Evolutionary conservation across 148 eudicot species (phyloP).

Genomic region (Chenopodium quinoa): DNA sequence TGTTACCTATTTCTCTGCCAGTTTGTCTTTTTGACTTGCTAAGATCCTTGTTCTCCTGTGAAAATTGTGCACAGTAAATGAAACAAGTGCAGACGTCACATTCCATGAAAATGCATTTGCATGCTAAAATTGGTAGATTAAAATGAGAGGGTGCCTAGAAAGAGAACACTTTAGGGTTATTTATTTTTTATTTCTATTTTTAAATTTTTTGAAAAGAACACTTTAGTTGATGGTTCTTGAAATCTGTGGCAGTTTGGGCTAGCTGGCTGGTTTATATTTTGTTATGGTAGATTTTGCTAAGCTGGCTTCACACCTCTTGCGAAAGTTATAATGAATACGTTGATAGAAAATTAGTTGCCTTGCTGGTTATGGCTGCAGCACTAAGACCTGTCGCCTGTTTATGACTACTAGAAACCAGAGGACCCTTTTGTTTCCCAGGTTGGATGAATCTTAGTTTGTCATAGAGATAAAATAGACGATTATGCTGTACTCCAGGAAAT

Average conservation of each 20-base stretch:
- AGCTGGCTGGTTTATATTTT: background rate
- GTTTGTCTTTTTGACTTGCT: background rate
- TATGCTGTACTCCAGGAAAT: background rate
- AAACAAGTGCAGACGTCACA: background rate
- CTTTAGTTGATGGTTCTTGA: background rate
- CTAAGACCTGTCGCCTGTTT: background rate
- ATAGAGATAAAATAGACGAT: background rate
- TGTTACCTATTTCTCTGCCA: constrained; percentile 13
- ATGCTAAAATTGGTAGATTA: background rate
- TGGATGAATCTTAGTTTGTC: background rate
- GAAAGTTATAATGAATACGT: background rate
- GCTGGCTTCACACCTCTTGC: background rate
- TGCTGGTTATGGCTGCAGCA: background rate
- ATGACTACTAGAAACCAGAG: background rate
- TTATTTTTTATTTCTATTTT: too few species aligned
- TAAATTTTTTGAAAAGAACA: background rate
- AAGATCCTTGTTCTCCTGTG: background rate
- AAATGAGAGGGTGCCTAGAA: background rate
- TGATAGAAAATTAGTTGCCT: background rate
- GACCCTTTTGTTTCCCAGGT: background rate
- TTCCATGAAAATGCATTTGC: background rate
- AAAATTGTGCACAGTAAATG: background rate
- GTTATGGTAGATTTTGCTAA: background rate
- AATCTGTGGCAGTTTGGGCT: background rate
- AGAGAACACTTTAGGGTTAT: background rate